Base-by-base conservation (phyloP, 108 stramenopile species). In the Thalassiosira profunda region DNA sequence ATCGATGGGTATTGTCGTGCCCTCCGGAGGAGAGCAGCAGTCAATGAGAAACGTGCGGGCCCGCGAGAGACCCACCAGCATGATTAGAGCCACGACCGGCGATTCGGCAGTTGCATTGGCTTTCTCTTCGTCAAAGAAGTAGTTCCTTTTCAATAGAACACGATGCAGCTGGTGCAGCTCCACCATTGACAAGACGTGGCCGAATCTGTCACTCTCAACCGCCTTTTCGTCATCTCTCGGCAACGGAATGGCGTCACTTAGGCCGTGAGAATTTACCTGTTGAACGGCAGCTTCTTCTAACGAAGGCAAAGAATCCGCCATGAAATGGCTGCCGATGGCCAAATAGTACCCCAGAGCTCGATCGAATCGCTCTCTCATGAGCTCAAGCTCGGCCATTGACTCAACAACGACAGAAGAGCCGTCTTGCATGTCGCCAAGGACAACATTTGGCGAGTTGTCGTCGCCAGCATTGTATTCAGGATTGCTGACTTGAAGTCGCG, bases 21-120 rank as follows among this genome's bases (percentile, higher is more conserved):
- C 70, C 15, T 72, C 58, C 1, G 86, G 82, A 2, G 85, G 64
- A 43, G 83, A 86, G 45, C 84, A 87, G 65, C 88, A 81, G 14
- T 94, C 84, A 34, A 91, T 65, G n/a, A 94, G 69, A 60, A 94
- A 94, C 11, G 58, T 40, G 14, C 88, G 86, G 10, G 69, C 74
- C 28, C 42, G 47, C 15, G 73, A 40, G 18, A 94, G 63, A 5
- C 93, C 93, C 37, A 91, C 79, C 12, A 94, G 62, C 24, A 62
- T 79, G 21, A 94, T 69, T 37, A 94, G 58, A 29, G 90, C 75
- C 26, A 88, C 75, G 3, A 94, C 43, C 11, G 93, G 89, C 10
- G 83, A 40, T 8, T 62, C 63, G 7, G 25, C 47, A 42, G 8
- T 46, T 20, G 31, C 25, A 30, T 72, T 44, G 23, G 6, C 14